Base-by-base conservation (phyloP, 2,329 filamentous ascomycete genomes). In the Colletotrichum lupini region DNA sequence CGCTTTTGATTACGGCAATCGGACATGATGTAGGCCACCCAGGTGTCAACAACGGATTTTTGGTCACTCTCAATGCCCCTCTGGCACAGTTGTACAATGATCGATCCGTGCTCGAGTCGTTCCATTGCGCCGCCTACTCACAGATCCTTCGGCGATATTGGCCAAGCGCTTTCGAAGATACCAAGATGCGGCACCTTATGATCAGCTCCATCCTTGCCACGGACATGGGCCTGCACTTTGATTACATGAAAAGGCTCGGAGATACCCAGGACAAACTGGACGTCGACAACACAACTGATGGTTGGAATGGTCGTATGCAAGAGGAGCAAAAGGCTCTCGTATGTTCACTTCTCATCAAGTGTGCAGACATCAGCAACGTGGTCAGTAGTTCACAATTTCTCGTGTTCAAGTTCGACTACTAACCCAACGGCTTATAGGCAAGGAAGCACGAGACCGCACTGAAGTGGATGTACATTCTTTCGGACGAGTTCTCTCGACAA, bases 311-410 rank as follows among this genome's bases (percentile, higher is more conserved):
- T 5, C 93, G 95, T 76, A 89, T 93, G 76, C 81, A 92, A 12
- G 92, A 97, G 74, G 93, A 95, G 77, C 90, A 95, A 76, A 93
- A 92, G 76, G 91, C 94, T 11, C 84, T 98, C 59, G 87, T 93
- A n/a, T 98, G 97, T 83, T 95, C 95, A 16, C 85, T 99, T 69
- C 85, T 99, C 72, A 98, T 99, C 84, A 99, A 99, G 82, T 98
- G 97, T 81, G 97, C 97, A 52, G 97, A 99, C 82, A 98, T 99
- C 80, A 98, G 96, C 85, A 99, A 99, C 81, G 97, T 98, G 81
- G 94, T 96, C 88, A 82, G 94, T 92, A 46, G 37, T 14, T 22
- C 49, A 37, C 16, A 55, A 28, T 9, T 24, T n/a, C 7, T 46
- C 8, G 24, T 52, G 19, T 28, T 9, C n/a, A 35, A 14, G 5